Conservation (phyloP, 176 grass and related monocot genomes). For the Saccharum spontaneum region DNA sequence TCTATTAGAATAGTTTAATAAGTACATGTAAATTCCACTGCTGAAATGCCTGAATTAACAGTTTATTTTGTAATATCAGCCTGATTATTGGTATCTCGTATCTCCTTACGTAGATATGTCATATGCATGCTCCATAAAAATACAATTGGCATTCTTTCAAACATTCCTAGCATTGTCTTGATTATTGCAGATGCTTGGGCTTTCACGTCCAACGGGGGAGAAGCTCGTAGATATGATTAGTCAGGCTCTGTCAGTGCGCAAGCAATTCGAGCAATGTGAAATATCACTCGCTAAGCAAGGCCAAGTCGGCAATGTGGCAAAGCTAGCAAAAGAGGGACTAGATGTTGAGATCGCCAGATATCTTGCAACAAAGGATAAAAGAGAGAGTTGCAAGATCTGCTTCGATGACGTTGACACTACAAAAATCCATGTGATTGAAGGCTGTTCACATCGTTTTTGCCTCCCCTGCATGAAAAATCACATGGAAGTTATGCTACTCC, state of each 20-base stretch:
- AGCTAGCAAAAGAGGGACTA: too few relatives aligned
- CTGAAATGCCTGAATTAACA: too few relatives aligned
- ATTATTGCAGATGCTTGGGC: slow-evolving; percentile 43
- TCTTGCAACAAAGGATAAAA: too few relatives aligned
- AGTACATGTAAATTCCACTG: too few relatives aligned
- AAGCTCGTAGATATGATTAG: slow-evolving; percentile 43
- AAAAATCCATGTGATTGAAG: slow-evolving; percentile 58
- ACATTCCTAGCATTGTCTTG: background rate
- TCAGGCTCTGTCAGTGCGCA: slow-evolving; percentile 30
- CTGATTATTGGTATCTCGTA: too few relatives aligned
- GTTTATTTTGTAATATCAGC: too few relatives aligned
- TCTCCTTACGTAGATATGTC: too few relatives aligned
- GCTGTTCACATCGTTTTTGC: slow-evolving; percentile 61
- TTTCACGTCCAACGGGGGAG: slow-evolving; percentile 28
- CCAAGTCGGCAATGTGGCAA: too few relatives aligned
- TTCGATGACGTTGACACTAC: slow-evolving; percentile 48
- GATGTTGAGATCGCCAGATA: too few relatives aligned
- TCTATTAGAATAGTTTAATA: too few relatives aligned
- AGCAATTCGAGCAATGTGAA: slow-evolving; percentile 58
- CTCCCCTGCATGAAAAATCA: slow-evolving; percentile 72
- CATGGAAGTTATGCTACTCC: slow-evolving; percentile 56
- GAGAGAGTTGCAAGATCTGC: slow-evolving; percentile 38
- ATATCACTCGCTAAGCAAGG: slow-evolving; percentile 13
- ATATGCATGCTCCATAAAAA: too few relatives aligned
- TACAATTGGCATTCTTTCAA: background rate